Conservation (phyloP, 2,329 filamentous ascomycete genomes). For the Aspergillus texensis region DNA sequence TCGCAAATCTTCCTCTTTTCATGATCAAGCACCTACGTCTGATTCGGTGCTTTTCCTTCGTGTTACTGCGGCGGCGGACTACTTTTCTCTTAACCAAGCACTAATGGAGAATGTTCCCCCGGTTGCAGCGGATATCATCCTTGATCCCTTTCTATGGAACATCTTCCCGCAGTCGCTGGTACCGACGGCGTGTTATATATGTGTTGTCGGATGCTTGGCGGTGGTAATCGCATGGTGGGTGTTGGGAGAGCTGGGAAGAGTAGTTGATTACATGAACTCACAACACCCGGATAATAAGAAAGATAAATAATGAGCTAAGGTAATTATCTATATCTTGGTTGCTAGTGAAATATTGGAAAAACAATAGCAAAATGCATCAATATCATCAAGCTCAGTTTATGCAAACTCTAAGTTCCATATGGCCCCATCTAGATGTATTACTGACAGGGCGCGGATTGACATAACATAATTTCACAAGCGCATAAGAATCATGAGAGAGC, state of each 20-base stretch:
- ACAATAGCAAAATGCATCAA: neutral
- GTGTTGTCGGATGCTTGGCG: constrained; percentile 58
- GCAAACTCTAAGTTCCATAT: neutral
- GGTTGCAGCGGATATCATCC: constrained; percentile 76
- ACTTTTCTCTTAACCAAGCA: constrained; percentile 72
- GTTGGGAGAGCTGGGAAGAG: constrained; percentile 27
- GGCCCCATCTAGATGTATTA: neutral
- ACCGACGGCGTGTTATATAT: constrained; percentile 71
- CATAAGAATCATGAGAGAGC: neutral
- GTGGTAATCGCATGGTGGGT: constrained; percentile 49
- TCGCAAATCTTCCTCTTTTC: constrained; percentile 3
- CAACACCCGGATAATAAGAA: constrained; percentile 17
- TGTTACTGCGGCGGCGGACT: constrained; percentile 77
- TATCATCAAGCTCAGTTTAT: neutral
- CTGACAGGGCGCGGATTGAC: neutral
- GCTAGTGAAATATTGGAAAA: no score
- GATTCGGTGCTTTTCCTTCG: constrained; percentile 70
- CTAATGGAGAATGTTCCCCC: constrained; percentile 76
- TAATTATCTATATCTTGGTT: neutral
- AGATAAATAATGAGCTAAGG: constrained; percentile 13
- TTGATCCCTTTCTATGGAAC: constrained; percentile 84
- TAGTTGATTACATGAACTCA: constrained; percentile 15
- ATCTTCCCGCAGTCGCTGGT: constrained; percentile 76
- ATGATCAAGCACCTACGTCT: constrained; percentile 25
- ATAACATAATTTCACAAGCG: neutral